Percentiles rank a stretch among this genome's conserved stretches.
Conservation (phyloP, 1,284 basidiomycete genomes). For the Ganoderma sp. region DNA sequence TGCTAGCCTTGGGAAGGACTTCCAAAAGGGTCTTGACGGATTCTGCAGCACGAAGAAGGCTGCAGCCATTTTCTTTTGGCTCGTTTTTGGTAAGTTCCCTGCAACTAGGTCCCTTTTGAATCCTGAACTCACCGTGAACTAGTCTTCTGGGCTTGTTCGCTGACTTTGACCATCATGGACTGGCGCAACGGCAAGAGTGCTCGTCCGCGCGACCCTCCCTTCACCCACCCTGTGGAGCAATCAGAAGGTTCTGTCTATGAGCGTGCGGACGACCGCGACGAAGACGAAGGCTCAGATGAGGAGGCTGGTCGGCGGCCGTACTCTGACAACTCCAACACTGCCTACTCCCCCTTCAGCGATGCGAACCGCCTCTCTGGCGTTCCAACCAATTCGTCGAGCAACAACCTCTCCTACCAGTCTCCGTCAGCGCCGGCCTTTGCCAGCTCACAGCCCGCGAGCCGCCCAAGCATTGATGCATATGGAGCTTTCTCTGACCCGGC, state of each 20-base stretch:
- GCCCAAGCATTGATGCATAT: slow-evolving; percentile 83
- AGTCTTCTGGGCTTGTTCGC: slow-evolving; percentile 73
- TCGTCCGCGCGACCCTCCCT: slow-evolving; percentile 72
- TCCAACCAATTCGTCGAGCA: slow-evolving; percentile 37
- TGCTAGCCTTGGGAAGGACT: slow-evolving; percentile 68
- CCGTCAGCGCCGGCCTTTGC: slow-evolving; percentile 42
- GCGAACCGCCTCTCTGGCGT: slow-evolving; percentile 46
- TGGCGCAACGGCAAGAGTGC: slow-evolving; percentile 75
- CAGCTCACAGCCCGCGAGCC: slow-evolving; percentile 36
- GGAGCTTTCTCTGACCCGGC: slow-evolving; percentile 87
- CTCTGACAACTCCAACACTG: slow-evolving; percentile 29
- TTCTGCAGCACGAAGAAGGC: slow-evolving; percentile 94
- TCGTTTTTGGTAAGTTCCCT: slow-evolving; percentile 62
- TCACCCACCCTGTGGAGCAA: slow-evolving; percentile 60
- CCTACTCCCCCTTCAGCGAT: slow-evolving; percentile 60
- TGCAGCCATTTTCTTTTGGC: slow-evolving; percentile 85
- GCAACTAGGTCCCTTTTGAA: not conserved
- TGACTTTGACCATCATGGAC: slow-evolving; percentile 66
- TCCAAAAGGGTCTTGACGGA: slow-evolving; percentile 67
- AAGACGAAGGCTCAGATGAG: slow-evolving; percentile 48
- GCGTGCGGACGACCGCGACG: slow-evolving; percentile 36
- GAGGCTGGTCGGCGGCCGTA: slow-evolving; percentile 32
- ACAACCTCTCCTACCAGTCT: slow-evolving; percentile 33
- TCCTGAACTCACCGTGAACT: slow-evolving; percentile 7
- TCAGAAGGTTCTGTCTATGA: slow-evolving; percentile 51